Conservation (phyloP, 1,284 basidiomycete genomes). For the Tausonia pullulans region DNA sequence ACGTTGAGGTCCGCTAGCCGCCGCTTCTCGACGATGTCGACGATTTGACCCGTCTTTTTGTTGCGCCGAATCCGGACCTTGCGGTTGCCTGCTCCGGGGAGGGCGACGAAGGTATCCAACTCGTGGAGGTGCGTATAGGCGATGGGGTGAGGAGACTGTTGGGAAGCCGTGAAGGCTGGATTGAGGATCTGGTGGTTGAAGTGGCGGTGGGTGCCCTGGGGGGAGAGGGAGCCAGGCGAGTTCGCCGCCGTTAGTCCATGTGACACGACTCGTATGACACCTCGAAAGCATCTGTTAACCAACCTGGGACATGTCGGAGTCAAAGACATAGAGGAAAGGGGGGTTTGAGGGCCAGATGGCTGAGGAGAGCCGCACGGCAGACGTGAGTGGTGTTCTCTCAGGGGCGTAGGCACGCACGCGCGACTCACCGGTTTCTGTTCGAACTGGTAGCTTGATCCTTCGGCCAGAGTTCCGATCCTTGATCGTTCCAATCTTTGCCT, state of each 20-base stretch:
- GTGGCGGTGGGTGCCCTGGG: constrained; percentile 67
- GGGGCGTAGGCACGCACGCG: background rate
- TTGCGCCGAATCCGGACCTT: constrained; percentile 70
- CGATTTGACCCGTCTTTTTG: constrained; percentile 54
- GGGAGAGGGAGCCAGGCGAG: background rate
- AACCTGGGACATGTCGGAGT: constrained; percentile 12
- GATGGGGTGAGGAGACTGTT: constrained; percentile 43
- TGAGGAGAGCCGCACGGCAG: constrained; percentile 3
- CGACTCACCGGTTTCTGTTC: constrained; percentile 10
- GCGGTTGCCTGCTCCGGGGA: constrained; percentile 27
- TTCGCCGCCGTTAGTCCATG: background rate
- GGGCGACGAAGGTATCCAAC: constrained; percentile 56
- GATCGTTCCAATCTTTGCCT: constrained; percentile 13
- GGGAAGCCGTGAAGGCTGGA: constrained; percentile 43
- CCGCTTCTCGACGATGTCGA: constrained; percentile 60
- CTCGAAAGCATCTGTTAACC: background rate
- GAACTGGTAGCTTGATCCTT: background rate
- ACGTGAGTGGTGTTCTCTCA: background rate
- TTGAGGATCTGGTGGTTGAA: constrained; percentile 76
- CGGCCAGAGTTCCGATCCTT: background rate
- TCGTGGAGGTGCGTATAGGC: constrained; percentile 68
- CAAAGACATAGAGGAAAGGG: constrained; percentile 3
- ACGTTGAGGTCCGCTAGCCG: constrained; percentile 81
- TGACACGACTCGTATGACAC: background rate
- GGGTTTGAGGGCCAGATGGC: constrained; percentile 1